These are phyloP conservation scores for Podaxis sp. DNA, from an alignment of 768 basidiomycete species.

Conservation along the genomic window DNA sequence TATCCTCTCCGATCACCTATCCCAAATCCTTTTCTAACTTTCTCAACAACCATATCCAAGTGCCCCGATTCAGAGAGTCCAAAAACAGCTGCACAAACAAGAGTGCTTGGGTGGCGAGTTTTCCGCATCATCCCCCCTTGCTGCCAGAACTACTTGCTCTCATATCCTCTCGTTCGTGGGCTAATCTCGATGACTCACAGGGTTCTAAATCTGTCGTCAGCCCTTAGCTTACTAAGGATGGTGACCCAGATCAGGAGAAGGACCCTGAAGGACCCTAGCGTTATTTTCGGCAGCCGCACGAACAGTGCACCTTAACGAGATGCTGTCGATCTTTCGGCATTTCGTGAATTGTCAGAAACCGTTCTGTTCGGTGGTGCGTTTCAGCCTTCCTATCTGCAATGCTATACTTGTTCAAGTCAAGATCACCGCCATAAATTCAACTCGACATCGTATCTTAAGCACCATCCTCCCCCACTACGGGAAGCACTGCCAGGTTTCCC, in stretches of 20 bases:
- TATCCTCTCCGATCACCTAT: neutral
- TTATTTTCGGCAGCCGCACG: constrained; percentile 9
- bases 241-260: neutral
- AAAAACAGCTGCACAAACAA: neutral
- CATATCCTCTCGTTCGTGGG: neutral
- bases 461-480: neutral
- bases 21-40: neutral
- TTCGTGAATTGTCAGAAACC: constrained; percentile 16
- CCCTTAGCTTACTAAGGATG: constrained; percentile 1
- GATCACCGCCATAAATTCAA: constrained; percentile 13
- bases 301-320: constrained; percentile 9
- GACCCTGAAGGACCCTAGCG: neutral
- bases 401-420: constrained; percentile 12
- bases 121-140: no score
- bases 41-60: neutral
- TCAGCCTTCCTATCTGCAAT: constrained; percentile 11
- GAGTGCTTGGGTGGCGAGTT: neutral
- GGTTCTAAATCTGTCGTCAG: neutral
- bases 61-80: neutral
- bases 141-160: no score
- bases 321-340: constrained; percentile 17
- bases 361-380: constrained; percentile 13
- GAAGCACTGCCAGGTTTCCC: neutral
- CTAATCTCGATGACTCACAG: constrained; percentile 11
- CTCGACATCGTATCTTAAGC: neutral